These are phyloP conservation scores for Antrodiella citrinella DNA, from an alignment of 768 basidiomycete species.

Conservation along the genomic window DNA sequence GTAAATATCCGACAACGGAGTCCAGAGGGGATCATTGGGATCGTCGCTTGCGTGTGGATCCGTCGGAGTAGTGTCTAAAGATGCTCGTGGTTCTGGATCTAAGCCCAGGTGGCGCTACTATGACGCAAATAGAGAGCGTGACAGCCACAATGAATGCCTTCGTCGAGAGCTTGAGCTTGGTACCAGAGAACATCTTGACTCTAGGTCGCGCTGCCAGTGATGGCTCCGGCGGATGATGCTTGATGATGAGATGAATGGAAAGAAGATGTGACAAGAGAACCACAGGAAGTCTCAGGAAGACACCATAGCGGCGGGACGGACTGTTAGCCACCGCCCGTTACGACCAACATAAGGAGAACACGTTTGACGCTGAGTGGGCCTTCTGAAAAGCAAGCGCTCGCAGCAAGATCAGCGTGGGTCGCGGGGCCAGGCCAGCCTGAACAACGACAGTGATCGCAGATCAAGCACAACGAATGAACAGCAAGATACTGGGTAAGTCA, in stretches of 20 bases:
- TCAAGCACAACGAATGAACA: too few species aligned
- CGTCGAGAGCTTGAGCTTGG: too few species aligned
- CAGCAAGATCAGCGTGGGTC: too few species aligned
- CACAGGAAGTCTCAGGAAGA: not conserved
- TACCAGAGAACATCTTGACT: not conserved
- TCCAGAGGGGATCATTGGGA: constrained; percentile 1
- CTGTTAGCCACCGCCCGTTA: too few species aligned
- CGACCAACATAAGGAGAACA: too few species aligned
- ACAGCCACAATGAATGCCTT: too few species aligned
- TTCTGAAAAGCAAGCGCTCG: too few species aligned
- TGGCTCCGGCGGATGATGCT: not conserved
- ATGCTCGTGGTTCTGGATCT: constrained; percentile 1
- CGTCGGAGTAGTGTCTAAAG: not conserved
- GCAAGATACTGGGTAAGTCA: too few species aligned
- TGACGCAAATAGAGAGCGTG: not conserved
- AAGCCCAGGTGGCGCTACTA: constrained; percentile 1
- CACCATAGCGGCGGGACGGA: too few species aligned
- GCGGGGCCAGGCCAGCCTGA: too few species aligned
- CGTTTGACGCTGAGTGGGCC: too few species aligned
- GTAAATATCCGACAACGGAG: constrained; percentile 8
- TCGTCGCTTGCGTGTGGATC: constrained; percentile 2
- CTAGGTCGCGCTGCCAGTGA: not conserved
- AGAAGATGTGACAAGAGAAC: not conserved
- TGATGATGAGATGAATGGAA: not conserved
- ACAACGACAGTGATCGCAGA: too few species aligned